A percentile compares a stretch with the other conserved stretches of the same genome.
phyloP scores from a whole-genome alignment of 257 asterid genomes.

The Petunia secreta region DNA sequence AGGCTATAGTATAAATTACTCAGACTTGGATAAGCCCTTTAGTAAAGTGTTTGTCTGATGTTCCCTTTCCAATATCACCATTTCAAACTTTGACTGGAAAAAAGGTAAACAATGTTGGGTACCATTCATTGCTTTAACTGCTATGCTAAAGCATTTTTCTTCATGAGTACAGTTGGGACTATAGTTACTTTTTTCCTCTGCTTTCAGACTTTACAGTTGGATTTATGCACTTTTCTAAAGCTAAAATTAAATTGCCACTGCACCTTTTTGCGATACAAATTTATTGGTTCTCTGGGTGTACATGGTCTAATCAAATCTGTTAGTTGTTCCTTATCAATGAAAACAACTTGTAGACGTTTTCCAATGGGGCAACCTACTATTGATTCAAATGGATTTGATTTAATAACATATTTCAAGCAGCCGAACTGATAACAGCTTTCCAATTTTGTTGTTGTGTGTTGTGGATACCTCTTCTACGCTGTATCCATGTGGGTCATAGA shows the following conservation, averaged over 20 bases:
- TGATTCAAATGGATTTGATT: background rate
- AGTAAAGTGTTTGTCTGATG: constrained; percentile 12
- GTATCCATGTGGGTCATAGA: constrained; percentile 18
- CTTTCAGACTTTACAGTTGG: constrained; percentile 29
- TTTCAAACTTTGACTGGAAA: constrained; percentile 25
- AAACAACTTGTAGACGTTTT: background rate
- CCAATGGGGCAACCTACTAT: background rate
- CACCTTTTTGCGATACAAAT: background rate
- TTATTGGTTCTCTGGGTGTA: background rate
- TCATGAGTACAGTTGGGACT: constrained; percentile 17
- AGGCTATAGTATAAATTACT: constrained; percentile 15
- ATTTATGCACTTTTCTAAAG: constrained; percentile 15
- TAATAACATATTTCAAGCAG: background rate
- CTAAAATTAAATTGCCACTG: background rate
- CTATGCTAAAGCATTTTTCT: constrained; percentile 18
- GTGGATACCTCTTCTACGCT: background rate
- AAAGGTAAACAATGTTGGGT: background rate
- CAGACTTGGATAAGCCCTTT: constrained; percentile 24
- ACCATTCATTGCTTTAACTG: constrained; percentile 14
- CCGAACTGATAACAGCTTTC: background rate
- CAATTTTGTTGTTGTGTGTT: constrained; percentile 14
- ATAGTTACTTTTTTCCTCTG: background rate
- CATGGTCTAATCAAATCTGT: background rate
- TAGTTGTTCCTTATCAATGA: background rate
- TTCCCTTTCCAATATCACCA: constrained; percentile 21